Conservation (phyloP, 2,329 filamentous ascomycete genomes). For the Ceratocystis ficicola region DNA sequence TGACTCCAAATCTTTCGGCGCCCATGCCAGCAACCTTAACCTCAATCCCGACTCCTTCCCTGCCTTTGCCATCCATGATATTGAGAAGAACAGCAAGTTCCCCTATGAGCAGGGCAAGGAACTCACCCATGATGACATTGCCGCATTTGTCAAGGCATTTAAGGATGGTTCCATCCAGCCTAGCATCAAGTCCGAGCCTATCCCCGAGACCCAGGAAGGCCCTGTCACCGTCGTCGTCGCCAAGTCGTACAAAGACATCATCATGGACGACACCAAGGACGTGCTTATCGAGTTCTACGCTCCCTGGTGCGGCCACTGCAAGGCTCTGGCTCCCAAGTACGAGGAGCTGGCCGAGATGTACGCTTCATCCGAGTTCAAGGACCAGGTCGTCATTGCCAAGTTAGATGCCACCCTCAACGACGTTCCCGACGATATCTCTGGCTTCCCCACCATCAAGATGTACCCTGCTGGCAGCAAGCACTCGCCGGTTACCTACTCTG, state of each 20-base stretch:
- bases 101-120: slow-evolving; percentile 77
- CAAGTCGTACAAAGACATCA: slow-evolving; percentile 82
- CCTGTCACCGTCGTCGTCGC: slow-evolving; percentile 81
- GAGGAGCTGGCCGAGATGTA: slow-evolving; percentile 77
- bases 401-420: slow-evolving; percentile 94
- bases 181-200: slow-evolving; percentile 95
- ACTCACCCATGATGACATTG: slow-evolving; percentile 59
- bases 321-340: slow-evolving; percentile 91
- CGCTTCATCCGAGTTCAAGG: slow-evolving; percentile 63
- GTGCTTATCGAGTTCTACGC: slow-evolving; percentile 98
- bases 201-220: slow-evolving; percentile 86
- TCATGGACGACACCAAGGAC: slow-evolving; percentile 90
- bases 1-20: slow-evolving; percentile 85
- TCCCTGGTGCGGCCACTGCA: slow-evolving; percentile 99
- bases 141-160: slow-evolving; percentile 76
- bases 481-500: slow-evolving; percentile 73
- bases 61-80: slow-evolving; percentile 94
- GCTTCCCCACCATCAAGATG: slow-evolving; percentile 98
- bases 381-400: slow-evolving; percentile 89
- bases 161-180: slow-evolving; percentile 78
- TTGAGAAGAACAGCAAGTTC: slow-evolving; percentile 91
- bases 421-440: slow-evolving; percentile 89
- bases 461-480: slow-evolving; percentile 84
- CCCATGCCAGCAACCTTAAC: slow-evolving; percentile 94
- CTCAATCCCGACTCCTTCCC: slow-evolving; percentile 92